A percentile compares a stretch with the other conserved stretches of the same genome.
phyloP scores from a whole-genome alignment of 73 alveolate genomes.

The Blepharisma stoltei region DNA sequence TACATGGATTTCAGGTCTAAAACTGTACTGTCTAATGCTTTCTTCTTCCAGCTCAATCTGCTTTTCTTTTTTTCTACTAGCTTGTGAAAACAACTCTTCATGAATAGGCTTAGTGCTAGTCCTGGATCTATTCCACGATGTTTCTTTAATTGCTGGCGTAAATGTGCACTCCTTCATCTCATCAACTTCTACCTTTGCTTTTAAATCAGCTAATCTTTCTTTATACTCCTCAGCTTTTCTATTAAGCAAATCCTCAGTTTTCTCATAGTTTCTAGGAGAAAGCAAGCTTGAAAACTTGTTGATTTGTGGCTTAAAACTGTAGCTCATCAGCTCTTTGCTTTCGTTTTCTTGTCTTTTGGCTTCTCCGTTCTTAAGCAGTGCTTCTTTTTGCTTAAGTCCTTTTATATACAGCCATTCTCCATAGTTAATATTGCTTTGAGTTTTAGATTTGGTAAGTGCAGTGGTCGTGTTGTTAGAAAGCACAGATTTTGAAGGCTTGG shows the following conservation, averaged over 20 bases:
- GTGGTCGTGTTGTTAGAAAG: background rate
- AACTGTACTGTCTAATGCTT: background rate
- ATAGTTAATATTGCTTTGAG: background rate
- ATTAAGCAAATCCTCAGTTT: background rate
- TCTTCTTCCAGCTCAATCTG: slow-evolving; percentile 8
- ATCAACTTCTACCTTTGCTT: background rate
- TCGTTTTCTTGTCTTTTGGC: slow-evolving; percentile 1
- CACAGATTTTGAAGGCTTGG: no score
- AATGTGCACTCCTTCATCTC: background rate
- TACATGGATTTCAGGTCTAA: background rate
- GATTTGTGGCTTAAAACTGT: background rate
- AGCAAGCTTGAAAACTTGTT: slow-evolving; percentile 12
- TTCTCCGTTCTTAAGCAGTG: background rate
- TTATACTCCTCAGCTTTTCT: background rate
- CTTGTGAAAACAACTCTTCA: background rate
- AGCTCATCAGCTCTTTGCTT: background rate
- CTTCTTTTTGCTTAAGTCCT: slow-evolving; percentile 5
- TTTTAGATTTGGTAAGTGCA: background rate
- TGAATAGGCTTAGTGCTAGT: background rate
- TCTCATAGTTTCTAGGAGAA: slow-evolving; percentile 18
- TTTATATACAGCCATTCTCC: slow-evolving; percentile 24
- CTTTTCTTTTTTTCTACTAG: background rate
- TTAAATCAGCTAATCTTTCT: background rate
- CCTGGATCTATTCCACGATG: background rate
- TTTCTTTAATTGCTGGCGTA: background rate